Percentiles rank a stretch among this genome's conserved stretches.
These are phyloP conservation scores for Parathielavia hyrcaniae DNA, from an alignment of 495 filamentous ascomycete genomes.

Conservation along the genomic window DNA sequence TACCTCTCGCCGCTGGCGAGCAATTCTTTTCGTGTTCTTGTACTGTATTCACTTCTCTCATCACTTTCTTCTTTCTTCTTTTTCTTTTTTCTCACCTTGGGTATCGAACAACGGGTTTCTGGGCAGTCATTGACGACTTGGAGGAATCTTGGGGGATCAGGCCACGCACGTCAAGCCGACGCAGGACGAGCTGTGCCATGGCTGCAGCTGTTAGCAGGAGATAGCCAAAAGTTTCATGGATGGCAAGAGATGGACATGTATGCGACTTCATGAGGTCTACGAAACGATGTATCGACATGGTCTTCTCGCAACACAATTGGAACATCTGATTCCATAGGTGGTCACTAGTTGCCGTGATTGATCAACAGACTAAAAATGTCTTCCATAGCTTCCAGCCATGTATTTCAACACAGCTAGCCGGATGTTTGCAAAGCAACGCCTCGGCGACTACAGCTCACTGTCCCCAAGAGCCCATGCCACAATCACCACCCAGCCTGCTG, in stretches of 20 bases:
- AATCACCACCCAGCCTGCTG: constrained; percentile 4
- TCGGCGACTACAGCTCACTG: too few species aligned
- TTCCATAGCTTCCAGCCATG: too few species aligned
- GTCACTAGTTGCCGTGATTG: neutral
- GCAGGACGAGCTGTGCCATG: neutral
- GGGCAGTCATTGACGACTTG: neutral
- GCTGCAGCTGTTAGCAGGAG: neutral
- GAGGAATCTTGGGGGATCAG: neutral
- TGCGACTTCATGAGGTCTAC: neutral
- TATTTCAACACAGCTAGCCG: too few species aligned
- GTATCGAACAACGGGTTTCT: neutral
- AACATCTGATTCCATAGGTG: neutral
- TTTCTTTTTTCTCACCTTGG: neutral
- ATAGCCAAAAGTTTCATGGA: neutral
- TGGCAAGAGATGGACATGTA: neutral
- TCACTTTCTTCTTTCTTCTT: constrained; percentile 2
- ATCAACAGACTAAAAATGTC: too few species aligned
- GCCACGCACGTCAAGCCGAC: neutral
- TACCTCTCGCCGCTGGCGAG: too few species aligned
- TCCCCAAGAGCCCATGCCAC: too few species aligned
- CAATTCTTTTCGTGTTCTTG: neutral
- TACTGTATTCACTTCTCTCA: neutral
- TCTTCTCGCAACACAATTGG: neutral
- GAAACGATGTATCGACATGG: neutral
- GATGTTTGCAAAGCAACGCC: too few species aligned